phyloP scores from a whole-genome alignment of 306 rosid genomes.

The Vachellia pachyceras region DNA sequence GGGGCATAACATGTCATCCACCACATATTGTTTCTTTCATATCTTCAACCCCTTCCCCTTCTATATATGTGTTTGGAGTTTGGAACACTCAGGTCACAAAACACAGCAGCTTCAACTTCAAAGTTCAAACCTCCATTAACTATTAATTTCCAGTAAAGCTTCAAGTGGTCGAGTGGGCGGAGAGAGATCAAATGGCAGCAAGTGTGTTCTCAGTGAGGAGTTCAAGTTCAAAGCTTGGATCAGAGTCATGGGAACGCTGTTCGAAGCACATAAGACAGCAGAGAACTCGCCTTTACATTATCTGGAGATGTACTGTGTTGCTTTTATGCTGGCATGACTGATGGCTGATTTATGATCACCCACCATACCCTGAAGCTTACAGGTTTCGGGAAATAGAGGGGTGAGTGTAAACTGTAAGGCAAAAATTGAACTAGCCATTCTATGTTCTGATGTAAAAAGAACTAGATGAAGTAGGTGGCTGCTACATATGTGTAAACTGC shows the following conservation, averaged over 20 bases:
- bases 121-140: neutral
- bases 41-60: conserved; percentile 39
- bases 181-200: conserved; percentile 50
- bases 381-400: conserved; percentile 2
- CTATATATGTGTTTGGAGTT: conserved; percentile 27
- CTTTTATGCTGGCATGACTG: conserved; percentile 81
- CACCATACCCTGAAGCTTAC: neutral
- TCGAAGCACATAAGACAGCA: conserved; percentile 83
- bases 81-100: conserved; percentile 39
- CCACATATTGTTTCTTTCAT: conserved; percentile 61
- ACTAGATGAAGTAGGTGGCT: conserved; percentile 24
- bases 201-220: conserved; percentile 55
- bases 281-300: conserved; percentile 83
- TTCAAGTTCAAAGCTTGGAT: conserved; percentile 59
- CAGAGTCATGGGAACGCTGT: conserved; percentile 58
- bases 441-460: conserved; percentile 31
- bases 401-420: neutral
- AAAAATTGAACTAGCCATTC: conserved; percentile 4
- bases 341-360: neutral
- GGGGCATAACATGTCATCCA: conserved; percentile 58
- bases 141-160: conserved; percentile 11
- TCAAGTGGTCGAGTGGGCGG: neutral
- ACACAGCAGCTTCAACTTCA: conserved; percentile 17
- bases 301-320: conserved; percentile 92
- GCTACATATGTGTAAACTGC: conserved; percentile 41